These are phyloP conservation scores for Diaporthe citri DNA, from an alignment of 2,329 filamentous ascomycete species.

Conservation along the genomic window DNA sequence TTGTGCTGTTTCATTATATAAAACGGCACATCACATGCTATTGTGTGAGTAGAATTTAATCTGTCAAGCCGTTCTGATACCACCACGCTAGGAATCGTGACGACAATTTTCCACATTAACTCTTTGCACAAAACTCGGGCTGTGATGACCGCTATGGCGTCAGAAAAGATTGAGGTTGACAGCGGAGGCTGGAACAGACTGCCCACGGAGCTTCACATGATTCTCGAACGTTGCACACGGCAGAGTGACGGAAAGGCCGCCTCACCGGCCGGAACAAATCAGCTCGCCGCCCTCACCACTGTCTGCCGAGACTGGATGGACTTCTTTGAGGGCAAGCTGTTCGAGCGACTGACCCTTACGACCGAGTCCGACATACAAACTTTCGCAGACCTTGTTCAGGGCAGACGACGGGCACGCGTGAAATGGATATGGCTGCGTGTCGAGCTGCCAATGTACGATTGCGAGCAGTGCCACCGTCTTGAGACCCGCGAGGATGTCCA, in stretches of 20 bases:
- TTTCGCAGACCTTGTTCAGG: neutral
- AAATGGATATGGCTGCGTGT: constrained; percentile 24
- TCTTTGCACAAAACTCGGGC: neutral
- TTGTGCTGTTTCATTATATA: too few species aligned
- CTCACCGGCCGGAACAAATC: neutral
- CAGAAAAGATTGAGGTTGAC: too few species aligned
- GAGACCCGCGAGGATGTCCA: neutral
- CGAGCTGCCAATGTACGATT: constrained; percentile 28
- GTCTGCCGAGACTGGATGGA: neutral
- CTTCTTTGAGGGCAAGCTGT: neutral
- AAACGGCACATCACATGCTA: too few species aligned
- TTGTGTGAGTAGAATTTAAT: too few species aligned
- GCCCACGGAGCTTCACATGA: neutral
- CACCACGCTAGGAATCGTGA: too few species aligned
- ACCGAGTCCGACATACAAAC: neutral
- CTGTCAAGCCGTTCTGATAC: too few species aligned
- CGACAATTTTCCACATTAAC: too few species aligned
- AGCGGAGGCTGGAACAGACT: neutral
- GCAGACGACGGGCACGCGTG: neutral
- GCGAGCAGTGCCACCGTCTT: constrained; percentile 4
- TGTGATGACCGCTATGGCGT: neutral
- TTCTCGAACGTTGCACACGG: neutral
- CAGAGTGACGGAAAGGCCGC: neutral
- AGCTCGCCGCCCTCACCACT: neutral
- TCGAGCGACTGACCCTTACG: neutral